Evolutionary conservation across 2,329 filamentous ascomycete genomes (phyloP).

Genomic region (Clathrospora elynae): DNA sequence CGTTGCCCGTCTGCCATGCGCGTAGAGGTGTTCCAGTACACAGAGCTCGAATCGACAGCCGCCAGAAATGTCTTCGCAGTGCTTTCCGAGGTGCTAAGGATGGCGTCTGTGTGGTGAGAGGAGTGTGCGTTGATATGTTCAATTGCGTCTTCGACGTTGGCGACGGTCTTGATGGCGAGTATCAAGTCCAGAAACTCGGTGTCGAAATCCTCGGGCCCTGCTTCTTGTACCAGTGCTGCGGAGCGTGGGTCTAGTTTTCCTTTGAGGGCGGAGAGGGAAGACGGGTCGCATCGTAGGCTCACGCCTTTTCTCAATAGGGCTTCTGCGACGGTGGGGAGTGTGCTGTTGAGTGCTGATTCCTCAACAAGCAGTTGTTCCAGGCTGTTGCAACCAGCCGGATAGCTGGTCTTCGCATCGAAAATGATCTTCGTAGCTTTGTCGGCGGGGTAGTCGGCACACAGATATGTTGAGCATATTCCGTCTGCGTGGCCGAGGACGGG

Average conservation of each 20-base stretch:
- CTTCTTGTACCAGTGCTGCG: conserved; percentile 62
- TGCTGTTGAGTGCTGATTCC: conserved; percentile 66
- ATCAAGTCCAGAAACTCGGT: conserved; percentile 89
- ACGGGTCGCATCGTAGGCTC: conserved; percentile 76
- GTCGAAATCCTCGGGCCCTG: conserved; percentile 73
- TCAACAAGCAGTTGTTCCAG: conserved; percentile 92
- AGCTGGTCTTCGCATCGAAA: conserved; percentile 90
- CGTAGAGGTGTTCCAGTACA: conserved; percentile 96
- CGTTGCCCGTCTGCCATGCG: conserved; percentile 96
- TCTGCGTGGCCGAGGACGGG: conserved; percentile 96
- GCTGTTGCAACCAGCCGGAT: conserved; percentile 93
- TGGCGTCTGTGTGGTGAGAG: conserved; percentile 91
- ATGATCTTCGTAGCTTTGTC: conserved; percentile 75
- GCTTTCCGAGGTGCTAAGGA: conserved; percentile 72
- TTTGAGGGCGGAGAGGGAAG: conserved; percentile 68
- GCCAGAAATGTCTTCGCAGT: conserved; percentile 83
- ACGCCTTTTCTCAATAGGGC: conserved; percentile 79
- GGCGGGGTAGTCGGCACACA: conserved; percentile 77
- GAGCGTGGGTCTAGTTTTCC: conserved; percentile 52
- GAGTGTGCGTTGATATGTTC: conserved; percentile 89
- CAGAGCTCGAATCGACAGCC: conserved; percentile 84
- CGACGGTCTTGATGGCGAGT: conserved; percentile 80
- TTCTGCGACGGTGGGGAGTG: conserved; percentile 73
- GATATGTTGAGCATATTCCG: conserved; percentile 85
- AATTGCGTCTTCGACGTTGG: conserved; percentile 69